Base-by-base conservation (phyloP, 1,139 yeast species). In the Magnusiomyces clavatus region DNA sequence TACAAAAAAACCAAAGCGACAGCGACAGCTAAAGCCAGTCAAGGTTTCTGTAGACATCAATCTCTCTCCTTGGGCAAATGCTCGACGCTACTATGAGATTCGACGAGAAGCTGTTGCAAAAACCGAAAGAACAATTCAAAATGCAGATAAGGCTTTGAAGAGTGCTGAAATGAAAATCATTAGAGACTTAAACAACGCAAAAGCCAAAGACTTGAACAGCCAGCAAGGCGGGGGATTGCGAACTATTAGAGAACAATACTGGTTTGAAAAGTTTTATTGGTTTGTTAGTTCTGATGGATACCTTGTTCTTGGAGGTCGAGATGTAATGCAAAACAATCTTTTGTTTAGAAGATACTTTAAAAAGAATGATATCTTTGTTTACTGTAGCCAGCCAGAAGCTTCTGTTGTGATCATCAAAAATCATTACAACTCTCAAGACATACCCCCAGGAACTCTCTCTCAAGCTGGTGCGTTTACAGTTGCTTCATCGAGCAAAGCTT, bases 201-300 rank as follows among this genome's bases (percentile, higher is more conserved):
- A 85, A 61, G 85, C 84, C 54, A 80, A 79, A 53, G 83, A 83
- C 53, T 77, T 76, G 54, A 84, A 81, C 51, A 59, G 50, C 50
- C 64, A 57, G 51, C 61, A 49, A 46, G 48, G 48, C 11, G 48
- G 48, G 8, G 75, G 79, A 1, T 72, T 88, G 55, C 83, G 80
- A 56, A 81, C 78, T 40, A 72, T 85, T 36, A 76, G 97, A 49
- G 77, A 80, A 5, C 87, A 88, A 47, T 83, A 74, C 61, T 90
- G 97, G 86, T 94, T 94, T 70, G 98, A 92, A 64, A 92, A 92
- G 66, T 92, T 85, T 65, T 82, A 75, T 63, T 92, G 98, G 98
- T 92, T 92, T 64, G 76, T 89, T 35, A 78, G 96, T 0, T 83
- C 83, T 57, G 97, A 92, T 64, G 95, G 95, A 0, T 89, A 86